A percentile compares a stretch with the other conserved stretches of the same genome.
These are phyloP conservation scores for Apophysomyces trapeziformis DNA, from an alignment of 371 early-diverging fungal species.

Conservation along the genomic window DNA sequence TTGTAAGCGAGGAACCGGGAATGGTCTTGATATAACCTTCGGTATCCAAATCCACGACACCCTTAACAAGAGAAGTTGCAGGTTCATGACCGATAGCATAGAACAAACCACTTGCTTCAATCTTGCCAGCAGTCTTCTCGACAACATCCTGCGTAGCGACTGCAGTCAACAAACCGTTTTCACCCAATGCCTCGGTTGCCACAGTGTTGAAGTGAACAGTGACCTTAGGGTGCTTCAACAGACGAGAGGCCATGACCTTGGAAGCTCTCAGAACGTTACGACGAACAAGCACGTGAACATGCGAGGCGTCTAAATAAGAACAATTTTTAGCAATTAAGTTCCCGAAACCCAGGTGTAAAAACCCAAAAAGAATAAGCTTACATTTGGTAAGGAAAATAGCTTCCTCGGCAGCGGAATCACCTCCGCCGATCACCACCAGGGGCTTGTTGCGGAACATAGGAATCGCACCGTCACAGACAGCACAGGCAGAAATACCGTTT, in stretches of 20 bases:
- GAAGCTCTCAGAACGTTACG: constrained; percentile 96
- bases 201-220: constrained; percentile 91
- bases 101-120: constrained; percentile 93
- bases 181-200: constrained; percentile 87
- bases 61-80: constrained; percentile 82
- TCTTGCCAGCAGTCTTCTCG: constrained; percentile 64
- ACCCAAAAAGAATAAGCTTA: constrained; percentile 27
- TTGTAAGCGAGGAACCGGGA: constrained; percentile 85
- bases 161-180: constrained; percentile 74
- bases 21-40: constrained; percentile 91
- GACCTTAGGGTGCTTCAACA: constrained; percentile 86
- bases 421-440: constrained; percentile 96
- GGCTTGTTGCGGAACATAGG: constrained; percentile 97
- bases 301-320: constrained; percentile 68
- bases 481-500: constrained; percentile 98
- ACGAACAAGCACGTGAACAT: constrained; percentile 95
- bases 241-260: constrained; percentile 93
- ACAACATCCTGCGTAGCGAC: constrained; percentile 76
- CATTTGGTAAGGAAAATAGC: constrained; percentile 93
- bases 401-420: constrained; percentile 99
- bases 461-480: constrained; percentile 99
- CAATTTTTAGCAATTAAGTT: not conserved
- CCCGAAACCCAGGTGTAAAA: not conserved
- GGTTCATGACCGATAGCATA: constrained; percentile 99
- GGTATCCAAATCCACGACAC: constrained; percentile 76